Base-by-base conservation (phyloP, 352 stramenopile genomes). In the Phytophthora ramorum region DNA sequence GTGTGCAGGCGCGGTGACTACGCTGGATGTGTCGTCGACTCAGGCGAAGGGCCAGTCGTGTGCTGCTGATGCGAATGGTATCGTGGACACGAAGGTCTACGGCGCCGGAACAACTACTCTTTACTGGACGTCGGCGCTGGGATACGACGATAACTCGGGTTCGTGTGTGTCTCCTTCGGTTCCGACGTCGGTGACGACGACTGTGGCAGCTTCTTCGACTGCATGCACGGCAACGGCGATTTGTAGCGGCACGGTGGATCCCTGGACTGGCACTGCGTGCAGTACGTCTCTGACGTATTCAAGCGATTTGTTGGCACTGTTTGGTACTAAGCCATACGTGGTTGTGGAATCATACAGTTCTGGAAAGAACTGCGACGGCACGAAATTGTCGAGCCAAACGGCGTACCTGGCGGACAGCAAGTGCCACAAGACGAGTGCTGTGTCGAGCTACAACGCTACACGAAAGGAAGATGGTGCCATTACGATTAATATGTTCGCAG, bases 351-450 rank as follows among this genome's bases (percentile, higher is more conserved):
- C 1, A 8, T 67, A 66, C 41, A 7, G 4, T 8, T 0, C 57
- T 28, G 57, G 38, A 7, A 12, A 45, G 19, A 47, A 0, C 5
- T 61, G 53, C 9, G 17, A 20, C 2, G 16, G 16, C 1, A 22
- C 38, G 34, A 22, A 12, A 13, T 24, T 60, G 5, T 22, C n/a
- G 6, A 9, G 2, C 7, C 41, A 63, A 12, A 40, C 26, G 16
- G 44, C 52, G n/a, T 69, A 58, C 12, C 4, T 57, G 51, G 60
- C 60, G 14, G 52, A 69, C 13, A 52, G 60, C 16, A 63, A 49
- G 35, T 68, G 60, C 19, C 51, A 68, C 45, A 58, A 58, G 35
- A 58, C 32, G 3, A 26, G 14, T 9, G 3, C 43, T 14, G 4
- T 8, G 5, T 8, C 24, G 4, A 68, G 51, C 26, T 68, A 68